Base-by-base conservation (phyloP, 1,139 yeast genomes). In the Groenewaldozyma auringiensis region DNA sequence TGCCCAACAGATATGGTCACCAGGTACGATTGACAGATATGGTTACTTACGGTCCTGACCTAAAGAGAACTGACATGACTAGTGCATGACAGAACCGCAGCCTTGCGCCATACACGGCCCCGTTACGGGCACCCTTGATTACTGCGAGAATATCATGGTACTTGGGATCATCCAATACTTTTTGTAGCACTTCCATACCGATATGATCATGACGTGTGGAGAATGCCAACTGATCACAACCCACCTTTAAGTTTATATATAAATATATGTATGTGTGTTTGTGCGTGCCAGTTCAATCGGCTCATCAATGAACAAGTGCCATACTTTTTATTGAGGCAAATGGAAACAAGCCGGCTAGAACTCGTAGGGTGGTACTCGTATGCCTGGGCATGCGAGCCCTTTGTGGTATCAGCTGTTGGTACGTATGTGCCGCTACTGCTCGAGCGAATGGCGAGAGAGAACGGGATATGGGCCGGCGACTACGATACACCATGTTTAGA, bases 331-430 rank as follows among this genome's bases (percentile, higher is more conserved):
- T n/a, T n/a, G n/a, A n/a, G 18, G 14, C 20, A 21, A 40, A 14
- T 17, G 16, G 13, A 9, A 18, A 16, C 27, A 22, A 49, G 55
- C 6, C 47, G 52, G 25, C 42, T 37, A 21, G 62, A 56, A 39
- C 55, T 62, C 13, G 45, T 59, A 40, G 69, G 69, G 20, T 66
- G 69, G 70, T 64, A 62, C 52, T 64, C 78, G 8, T 79, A 76
- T 53, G 69, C 80, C 1, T 78, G 82, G 74, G 85, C 87, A 0
- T 76, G 83, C 32, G 88, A 82, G 57, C 88, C 89, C 0, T 82
- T 81, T 57, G 73, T 80, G 8, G 88, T 82, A 3, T 76, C 83
- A 34, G 86, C 81, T 1, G 80, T 82, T 4, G 80, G 87, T 1
- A 81, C 87, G 0, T 82, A 79, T 58, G 79, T 81, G 6, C 88